A percentile compares a stretch with the other conserved stretches of the same genome.
These are phyloP conservation scores for Amanita subjunquillea DNA, from an alignment of 768 basidiomycete genomes.

Conservation along the genomic window DNA sequence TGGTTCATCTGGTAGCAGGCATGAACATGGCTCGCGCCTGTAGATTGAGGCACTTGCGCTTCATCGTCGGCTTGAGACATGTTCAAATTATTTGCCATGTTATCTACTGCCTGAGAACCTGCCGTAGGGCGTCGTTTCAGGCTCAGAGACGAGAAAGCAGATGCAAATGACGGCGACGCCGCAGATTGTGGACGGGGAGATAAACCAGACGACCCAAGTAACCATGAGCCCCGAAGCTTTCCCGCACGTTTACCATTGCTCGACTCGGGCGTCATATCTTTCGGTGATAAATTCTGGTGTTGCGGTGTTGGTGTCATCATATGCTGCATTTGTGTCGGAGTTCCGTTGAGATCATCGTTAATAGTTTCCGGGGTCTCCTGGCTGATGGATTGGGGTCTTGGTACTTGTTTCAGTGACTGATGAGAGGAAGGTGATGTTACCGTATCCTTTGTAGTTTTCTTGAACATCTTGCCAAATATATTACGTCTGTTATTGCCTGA, in stretches of 20 bases:
- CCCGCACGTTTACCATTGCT: background rate
- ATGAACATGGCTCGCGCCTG: background rate
- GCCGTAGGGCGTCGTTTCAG: background rate
- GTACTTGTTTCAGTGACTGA: background rate
- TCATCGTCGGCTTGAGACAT: background rate
- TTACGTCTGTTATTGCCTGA: constrained; percentile 29
- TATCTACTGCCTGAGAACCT: background rate
- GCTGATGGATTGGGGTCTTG: background rate
- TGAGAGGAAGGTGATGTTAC: constrained; percentile 16
- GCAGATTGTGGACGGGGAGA: background rate
- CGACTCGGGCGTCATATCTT: background rate
- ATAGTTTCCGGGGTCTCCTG: constrained; percentile 1
- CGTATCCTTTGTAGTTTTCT: constrained; percentile 27
- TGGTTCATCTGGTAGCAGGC: background rate
- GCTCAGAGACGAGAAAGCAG: constrained; percentile 1
- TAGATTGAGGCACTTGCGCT: background rate
- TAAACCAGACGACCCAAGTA: background rate
- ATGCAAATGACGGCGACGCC: background rate
- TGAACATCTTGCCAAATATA: constrained; percentile 69
- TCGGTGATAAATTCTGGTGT: background rate
- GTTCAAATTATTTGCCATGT: background rate
- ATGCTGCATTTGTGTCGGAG: constrained; percentile 5
- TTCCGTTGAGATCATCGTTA: background rate
- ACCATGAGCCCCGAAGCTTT: background rate
- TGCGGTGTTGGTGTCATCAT: constrained; percentile 1